Conservation (phyloP, 1,284 basidiomycete genomes). For the Ustilago nuda region DNA sequence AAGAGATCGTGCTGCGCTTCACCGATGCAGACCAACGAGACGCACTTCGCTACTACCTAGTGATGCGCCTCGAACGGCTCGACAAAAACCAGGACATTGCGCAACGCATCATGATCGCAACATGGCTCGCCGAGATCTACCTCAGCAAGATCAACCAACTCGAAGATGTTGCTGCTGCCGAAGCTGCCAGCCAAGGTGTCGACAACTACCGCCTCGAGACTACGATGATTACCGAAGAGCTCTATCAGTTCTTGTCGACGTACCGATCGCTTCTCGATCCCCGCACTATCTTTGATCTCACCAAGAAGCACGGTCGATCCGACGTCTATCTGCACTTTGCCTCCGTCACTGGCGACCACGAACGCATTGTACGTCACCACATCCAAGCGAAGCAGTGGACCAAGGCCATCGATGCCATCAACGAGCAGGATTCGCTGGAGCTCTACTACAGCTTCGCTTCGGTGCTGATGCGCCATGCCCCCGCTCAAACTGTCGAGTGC, state of each 20-base stretch:
- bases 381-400: slow-evolving; percentile 90
- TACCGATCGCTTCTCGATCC: slow-evolving; percentile 82
- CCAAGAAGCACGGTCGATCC: slow-evolving; percentile 89
- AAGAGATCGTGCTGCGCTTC: slow-evolving; percentile 91
- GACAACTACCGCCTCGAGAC: slow-evolving; percentile 86
- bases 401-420: slow-evolving; percentile 88
- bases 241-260: slow-evolving; percentile 87
- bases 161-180: slow-evolving; percentile 82
- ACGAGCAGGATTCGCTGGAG: slow-evolving; percentile 79
- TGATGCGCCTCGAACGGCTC: slow-evolving; percentile 84
- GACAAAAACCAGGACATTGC: slow-evolving; percentile 81
- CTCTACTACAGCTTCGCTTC: slow-evolving; percentile 93
- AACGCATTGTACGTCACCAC: slow-evolving; percentile 91
- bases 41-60: slow-evolving; percentile 88
- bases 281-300: slow-evolving; percentile 88
- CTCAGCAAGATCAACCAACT: slow-evolving; percentile 95
- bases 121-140: slow-evolving; percentile 98
- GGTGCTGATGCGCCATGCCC: slow-evolving; percentile 84
- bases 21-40: slow-evolving; percentile 91
- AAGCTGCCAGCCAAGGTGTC: slow-evolving; percentile 84
- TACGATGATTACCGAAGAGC: slow-evolving; percentile 87
- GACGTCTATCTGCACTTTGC: slow-evolving; percentile 94
- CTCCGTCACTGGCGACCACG: slow-evolving; percentile 81
- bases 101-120: slow-evolving; percentile 96
- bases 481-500: slow-evolving; percentile 88